Percentiles rank a stretch among this genome's conserved stretches.
Conservation (phyloP, 768 basidiomycete species). For the Boletellus ananas region DNA sequence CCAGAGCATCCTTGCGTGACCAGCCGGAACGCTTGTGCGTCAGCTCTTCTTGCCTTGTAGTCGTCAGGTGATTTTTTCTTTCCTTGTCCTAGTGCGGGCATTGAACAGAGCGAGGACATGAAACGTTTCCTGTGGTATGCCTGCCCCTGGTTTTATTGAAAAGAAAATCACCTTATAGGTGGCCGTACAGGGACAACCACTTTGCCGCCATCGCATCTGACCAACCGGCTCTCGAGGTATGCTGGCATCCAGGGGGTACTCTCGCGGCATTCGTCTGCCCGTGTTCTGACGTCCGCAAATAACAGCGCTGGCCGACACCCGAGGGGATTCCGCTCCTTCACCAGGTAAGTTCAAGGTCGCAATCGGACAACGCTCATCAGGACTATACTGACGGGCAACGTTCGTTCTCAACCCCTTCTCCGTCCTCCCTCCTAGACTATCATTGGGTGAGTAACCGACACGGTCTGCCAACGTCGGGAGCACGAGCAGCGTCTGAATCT, state of each 20-base stretch:
- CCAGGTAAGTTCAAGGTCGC: conserved; percentile 38
- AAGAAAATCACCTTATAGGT: not conserved
- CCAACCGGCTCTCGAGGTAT: conserved; percentile 61
- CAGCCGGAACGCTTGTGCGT: conserved; percentile 50
- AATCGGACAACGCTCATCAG: not conserved
- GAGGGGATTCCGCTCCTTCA: conserved; percentile 46
- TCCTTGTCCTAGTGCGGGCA: conserved; percentile 53
- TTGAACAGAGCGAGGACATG: conserved; percentile 68
- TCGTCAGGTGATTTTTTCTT: not conserved
- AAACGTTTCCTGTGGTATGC: conserved; percentile 67
- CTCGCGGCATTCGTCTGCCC: not conserved
- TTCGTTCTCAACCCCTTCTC: not conserved
- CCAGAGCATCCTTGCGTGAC: conserved; percentile 39
- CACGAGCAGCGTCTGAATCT: too few species aligned
- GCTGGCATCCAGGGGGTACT: not conserved
- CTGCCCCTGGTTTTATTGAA: not conserved
- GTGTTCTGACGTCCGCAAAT: not conserved
- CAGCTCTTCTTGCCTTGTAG: not conserved
- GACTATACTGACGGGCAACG: not conserved
- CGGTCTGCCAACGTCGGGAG: too few species aligned
- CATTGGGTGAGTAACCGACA: conserved; percentile 43
- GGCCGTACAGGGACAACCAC: conserved; percentile 57
- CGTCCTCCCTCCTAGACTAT: conserved; percentile 41
- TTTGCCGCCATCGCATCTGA: conserved; percentile 69
- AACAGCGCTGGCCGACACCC: conserved; percentile 52